Conservation (phyloP, 352 stramenopile species). For the Phytophthora podocarpi region DNA sequence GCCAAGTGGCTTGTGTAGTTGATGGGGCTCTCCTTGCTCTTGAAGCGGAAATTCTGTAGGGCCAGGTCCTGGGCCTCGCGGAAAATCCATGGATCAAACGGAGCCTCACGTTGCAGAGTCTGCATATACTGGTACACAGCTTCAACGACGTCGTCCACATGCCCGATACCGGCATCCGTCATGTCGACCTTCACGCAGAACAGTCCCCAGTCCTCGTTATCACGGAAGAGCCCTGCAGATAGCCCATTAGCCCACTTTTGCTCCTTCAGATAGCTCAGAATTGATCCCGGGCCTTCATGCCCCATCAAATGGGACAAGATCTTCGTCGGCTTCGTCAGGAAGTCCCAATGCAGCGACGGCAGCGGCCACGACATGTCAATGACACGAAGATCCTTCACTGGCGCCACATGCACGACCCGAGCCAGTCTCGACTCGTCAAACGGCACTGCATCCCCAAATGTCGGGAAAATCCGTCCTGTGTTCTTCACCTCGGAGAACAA, state of each 20-base stretch:
- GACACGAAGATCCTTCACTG: slow-evolving; percentile 71
- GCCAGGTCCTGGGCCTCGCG: slow-evolving; percentile 64
- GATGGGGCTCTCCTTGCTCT: slow-evolving; percentile 81
- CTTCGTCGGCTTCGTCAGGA: slow-evolving; percentile 73
- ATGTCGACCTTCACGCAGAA: slow-evolving; percentile 76
- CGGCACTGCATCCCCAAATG: slow-evolving; percentile 53
- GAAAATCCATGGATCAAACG: slow-evolving; percentile 72
- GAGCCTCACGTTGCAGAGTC: slow-evolving; percentile 46
- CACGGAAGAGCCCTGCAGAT: slow-evolving; percentile 60
- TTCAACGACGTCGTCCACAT: slow-evolving; percentile 65
- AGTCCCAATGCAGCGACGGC: slow-evolving; percentile 59
- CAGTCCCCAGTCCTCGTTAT: slow-evolving; percentile 73
- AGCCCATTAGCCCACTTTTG: slow-evolving; percentile 79
- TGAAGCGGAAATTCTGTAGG: slow-evolving; percentile 70
- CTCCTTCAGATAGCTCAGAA: slow-evolving; percentile 92
- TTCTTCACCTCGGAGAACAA: slow-evolving; percentile 90
- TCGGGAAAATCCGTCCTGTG: slow-evolving; percentile 51
- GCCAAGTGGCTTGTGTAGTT: slow-evolving; percentile 72
- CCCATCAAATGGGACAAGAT: slow-evolving; percentile 94
- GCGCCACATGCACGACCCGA: slow-evolving; percentile 55
- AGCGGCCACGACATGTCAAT: slow-evolving; percentile 80
- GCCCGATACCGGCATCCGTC: slow-evolving; percentile 65
- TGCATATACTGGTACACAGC: slow-evolving; percentile 73
- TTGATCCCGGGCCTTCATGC: slow-evolving; percentile 92
- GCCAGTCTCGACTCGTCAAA: slow-evolving; percentile 56